Conservation (phyloP, 805 yeast species). For the Nakazawaea laoshanensis region DNA sequence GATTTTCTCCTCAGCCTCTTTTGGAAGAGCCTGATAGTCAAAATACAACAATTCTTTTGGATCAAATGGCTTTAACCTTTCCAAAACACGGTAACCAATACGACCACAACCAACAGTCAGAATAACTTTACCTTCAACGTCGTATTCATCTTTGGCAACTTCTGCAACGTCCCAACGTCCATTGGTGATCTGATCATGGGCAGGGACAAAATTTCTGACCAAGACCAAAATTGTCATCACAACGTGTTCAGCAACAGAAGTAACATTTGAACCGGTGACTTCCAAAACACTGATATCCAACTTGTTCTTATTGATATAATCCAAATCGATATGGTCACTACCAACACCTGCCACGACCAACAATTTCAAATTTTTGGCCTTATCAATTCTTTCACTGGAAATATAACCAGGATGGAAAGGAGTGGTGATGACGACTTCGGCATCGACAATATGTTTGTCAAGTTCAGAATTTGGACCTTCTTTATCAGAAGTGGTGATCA, state of each 20-base stretch:
- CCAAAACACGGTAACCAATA: conserved; percentile 70
- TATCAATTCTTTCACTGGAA: conserved; percentile 53
- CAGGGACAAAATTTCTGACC: conserved; percentile 72
- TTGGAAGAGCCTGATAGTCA: conserved; percentile 65
- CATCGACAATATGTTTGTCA: conserved; percentile 60
- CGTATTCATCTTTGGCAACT: conserved; percentile 65
- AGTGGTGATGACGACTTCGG: conserved; percentile 72
- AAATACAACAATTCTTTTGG: conserved; percentile 67
- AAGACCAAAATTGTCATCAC: conserved; percentile 63
- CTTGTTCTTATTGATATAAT: conserved; percentile 51
- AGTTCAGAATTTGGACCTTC: conserved; percentile 52
- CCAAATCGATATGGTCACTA: conserved; percentile 70
- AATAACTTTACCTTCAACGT: conserved; percentile 65
- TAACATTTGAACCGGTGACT: conserved; percentile 78
- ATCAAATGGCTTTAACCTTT: conserved; percentile 63
- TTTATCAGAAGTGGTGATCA: conserved; percentile 60
- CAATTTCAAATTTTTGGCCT: conserved; percentile 64
- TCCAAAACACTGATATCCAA: conserved; percentile 61
- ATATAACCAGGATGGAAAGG: conserved; percentile 81
- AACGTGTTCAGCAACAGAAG: conserved; percentile 76
- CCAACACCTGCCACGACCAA: conserved; percentile 82
- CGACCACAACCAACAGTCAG: conserved; percentile 82
- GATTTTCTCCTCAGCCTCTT: conserved; percentile 47
- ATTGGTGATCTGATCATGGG: conserved; percentile 56
- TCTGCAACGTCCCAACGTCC: conserved; percentile 75